These are phyloP conservation scores for Bombardia bombarda DNA, from an alignment of 495 filamentous ascomycete genomes.

Conservation along the genomic window DNA sequence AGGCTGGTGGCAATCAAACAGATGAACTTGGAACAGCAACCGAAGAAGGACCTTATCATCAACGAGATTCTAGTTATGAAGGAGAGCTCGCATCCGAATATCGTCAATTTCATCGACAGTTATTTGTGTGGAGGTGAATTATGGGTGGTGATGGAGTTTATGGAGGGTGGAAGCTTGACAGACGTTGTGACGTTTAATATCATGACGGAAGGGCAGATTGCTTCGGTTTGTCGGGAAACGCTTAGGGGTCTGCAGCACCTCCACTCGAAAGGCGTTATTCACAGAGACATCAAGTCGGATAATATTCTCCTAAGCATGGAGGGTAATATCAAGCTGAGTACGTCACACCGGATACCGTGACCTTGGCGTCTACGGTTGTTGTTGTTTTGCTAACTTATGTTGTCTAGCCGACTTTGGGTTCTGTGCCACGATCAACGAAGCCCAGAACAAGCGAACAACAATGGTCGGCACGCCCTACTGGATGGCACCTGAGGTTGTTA, in stretches of 20 bases:
- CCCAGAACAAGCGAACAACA: conserved; percentile 92
- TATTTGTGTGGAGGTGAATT: conserved; percentile 81
- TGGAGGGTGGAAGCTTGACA: conserved; percentile 96
- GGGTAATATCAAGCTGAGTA: conserved; percentile 96
- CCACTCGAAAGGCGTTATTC: conserved; percentile 96
- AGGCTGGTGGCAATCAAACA: conserved; percentile 96
- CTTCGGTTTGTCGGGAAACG: conserved; percentile 89
- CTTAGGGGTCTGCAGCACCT: conserved; percentile 87
- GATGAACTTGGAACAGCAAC: conserved; percentile 98
- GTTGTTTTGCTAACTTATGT: too few species aligned
- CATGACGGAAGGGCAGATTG: conserved; percentile 96
- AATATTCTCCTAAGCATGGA: conserved; percentile 94
- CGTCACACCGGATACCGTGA: conserved; percentile 25
- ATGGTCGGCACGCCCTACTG: conserved; percentile 99
- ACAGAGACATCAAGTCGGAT: conserved; percentile 97
- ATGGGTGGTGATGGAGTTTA: conserved; percentile 99
- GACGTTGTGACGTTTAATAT: conserved; percentile 99
- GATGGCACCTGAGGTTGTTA: conserved; percentile 99
- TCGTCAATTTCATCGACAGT: conserved; percentile 98
- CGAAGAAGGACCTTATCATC: conserved; percentile 98
- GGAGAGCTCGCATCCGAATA: conserved; percentile 95
- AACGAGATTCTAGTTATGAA: conserved; percentile 99
- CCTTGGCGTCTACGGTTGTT: neutral
- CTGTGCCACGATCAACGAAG: conserved; percentile 96
- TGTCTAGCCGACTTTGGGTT: conserved; percentile 89